phyloP scores from a whole-genome alignment of 164 flowering plant genomes.

The Cinnamomum chago region DNA sequence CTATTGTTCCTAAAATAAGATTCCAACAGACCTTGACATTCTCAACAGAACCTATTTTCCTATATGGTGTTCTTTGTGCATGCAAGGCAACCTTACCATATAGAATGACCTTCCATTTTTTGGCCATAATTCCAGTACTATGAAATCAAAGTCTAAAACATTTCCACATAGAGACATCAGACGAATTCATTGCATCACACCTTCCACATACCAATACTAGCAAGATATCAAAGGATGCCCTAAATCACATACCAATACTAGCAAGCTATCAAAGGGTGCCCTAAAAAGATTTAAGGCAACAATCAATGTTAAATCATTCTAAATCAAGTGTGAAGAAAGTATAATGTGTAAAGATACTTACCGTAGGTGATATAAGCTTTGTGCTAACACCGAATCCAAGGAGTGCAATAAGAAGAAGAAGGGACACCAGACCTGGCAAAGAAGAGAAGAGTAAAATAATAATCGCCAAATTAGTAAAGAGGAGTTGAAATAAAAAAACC shows the following conservation, averaged over 20 bases:
- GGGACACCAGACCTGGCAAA: conserved; percentile 53
- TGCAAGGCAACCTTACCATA: background rate
- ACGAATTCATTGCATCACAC: background rate
- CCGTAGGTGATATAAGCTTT: conserved; percentile 61
- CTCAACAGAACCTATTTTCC: background rate
- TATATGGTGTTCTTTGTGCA: background rate
- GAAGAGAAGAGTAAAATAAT: background rate
- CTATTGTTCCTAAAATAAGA: conserved; percentile 1
- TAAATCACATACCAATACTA: background rate
- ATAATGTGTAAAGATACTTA: conserved; percentile 19
- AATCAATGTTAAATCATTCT: background rate
- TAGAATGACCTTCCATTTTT: background rate
- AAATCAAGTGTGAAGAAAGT: background rate
- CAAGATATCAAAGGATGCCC: background rate
- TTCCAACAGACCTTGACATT: background rate
- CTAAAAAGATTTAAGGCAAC: background rate
- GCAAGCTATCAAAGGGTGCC: background rate
- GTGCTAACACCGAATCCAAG: conserved; percentile 49
- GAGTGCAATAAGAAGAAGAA: conserved; percentile 49
- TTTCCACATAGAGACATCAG: background rate
- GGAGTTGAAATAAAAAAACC: background rate
- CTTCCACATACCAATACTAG: background rate
- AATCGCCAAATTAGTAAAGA: background rate
- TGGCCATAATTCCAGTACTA: too few relatives aligned
- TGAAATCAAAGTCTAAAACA: background rate